Conservation (phyloP, 192 early-diverging fungal species). For the Backusella luteola region DNA sequence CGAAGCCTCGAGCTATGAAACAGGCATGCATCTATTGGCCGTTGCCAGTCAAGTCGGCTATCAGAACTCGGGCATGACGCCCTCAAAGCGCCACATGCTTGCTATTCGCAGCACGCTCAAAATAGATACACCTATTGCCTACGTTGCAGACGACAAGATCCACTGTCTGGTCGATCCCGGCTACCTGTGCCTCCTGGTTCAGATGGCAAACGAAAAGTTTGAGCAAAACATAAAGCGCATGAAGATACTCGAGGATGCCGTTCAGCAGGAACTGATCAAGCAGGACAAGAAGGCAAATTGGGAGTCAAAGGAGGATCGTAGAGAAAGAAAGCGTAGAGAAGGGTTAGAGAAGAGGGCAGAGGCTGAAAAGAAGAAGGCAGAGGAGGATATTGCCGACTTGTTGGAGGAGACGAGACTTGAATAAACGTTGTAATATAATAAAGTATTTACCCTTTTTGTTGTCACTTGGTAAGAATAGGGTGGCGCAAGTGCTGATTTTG, state of each 20-base stretch:
- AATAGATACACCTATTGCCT: slow-evolving; percentile 54
- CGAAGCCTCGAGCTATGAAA: slow-evolving; percentile 43
- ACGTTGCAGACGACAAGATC: slow-evolving; percentile 34
- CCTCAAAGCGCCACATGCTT: slow-evolving; percentile 51
- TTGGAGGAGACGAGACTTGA: neutral
- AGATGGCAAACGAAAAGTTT: slow-evolving; percentile 51
- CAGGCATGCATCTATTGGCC: slow-evolving; percentile 47
- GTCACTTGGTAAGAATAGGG: no score
- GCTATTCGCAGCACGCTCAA: slow-evolving; percentile 51
- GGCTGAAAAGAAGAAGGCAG: neutral
- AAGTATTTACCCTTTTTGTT: neutral
- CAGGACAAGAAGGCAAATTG: slow-evolving; percentile 22
- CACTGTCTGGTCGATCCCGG: slow-evolving; percentile 41
- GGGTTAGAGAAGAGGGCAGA: slow-evolving; percentile 35
- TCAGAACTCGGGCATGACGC: slow-evolving; percentile 49
- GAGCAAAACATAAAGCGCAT: slow-evolving; percentile 30
- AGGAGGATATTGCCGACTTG: neutral
- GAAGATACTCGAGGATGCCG: slow-evolving; percentile 15
- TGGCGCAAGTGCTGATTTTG: no score
- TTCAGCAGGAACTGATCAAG: slow-evolving; percentile 22
- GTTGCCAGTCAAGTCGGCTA: slow-evolving; percentile 47
- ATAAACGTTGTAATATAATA: neutral
- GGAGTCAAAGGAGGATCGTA: slow-evolving; percentile 43
- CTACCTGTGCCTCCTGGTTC: slow-evolving; percentile 40
- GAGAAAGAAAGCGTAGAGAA: slow-evolving; percentile 40